Conservation (phyloP, 306 rosid genomes). For the Vigna hirtella region DNA sequence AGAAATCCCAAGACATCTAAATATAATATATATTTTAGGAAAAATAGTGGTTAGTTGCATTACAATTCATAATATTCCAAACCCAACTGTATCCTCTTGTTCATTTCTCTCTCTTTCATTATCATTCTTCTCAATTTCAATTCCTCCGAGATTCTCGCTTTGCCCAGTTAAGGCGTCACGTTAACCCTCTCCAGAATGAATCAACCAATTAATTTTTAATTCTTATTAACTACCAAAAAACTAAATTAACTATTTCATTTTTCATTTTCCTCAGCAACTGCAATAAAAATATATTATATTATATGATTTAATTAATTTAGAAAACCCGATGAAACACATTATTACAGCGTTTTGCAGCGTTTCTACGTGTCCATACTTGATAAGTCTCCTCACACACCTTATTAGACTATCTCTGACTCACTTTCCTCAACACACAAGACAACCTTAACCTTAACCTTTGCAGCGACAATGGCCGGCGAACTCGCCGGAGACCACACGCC, state of each 20-base stretch:
- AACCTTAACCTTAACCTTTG: neutral
- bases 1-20: too few species aligned
- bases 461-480: slow-evolving; percentile 67
- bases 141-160: slow-evolving; percentile 54
- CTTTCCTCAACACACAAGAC: neutral
- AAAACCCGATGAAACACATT: slow-evolving; percentile 33
- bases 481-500: slow-evolving; percentile 57
- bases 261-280: neutral
- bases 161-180: neutral
- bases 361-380: slow-evolving; percentile 41
- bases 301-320: neutral
- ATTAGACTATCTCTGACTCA: slow-evolving; percentile 46
- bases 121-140: slow-evolving; percentile 20
- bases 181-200: neutral
- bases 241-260: neutral
- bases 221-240: neutral
- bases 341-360: slow-evolving; percentile 27
- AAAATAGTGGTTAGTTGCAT: slow-evolving; percentile 39
- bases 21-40: too few species aligned
- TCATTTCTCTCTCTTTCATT: slow-evolving; percentile 13
- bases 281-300: neutral
- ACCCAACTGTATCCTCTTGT: slow-evolving; percentile 66
- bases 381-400: slow-evolving; percentile 35
- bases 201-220: neutral
- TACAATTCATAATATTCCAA: slow-evolving; percentile 64